phyloP scores from a whole-genome alignment of 2,329 filamentous ascomycete species.

The Alternaria triticina region DNA sequence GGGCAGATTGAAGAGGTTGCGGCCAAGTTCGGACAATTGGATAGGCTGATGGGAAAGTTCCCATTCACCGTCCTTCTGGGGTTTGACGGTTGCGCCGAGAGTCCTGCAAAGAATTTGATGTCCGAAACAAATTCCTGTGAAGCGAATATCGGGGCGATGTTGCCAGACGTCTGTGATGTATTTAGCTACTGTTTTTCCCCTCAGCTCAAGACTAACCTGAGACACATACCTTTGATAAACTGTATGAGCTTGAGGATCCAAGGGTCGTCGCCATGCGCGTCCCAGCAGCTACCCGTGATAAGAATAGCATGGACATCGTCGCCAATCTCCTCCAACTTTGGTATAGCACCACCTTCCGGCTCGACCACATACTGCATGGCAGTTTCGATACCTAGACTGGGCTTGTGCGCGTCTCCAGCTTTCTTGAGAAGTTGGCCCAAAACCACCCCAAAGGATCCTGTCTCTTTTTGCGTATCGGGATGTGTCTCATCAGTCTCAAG shows the following conservation, averaged over 20 bases:
- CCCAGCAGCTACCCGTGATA: constrained; percentile 57
- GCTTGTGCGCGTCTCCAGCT: constrained; percentile 61
- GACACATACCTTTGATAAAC: constrained; percentile 53
- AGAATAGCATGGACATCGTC: constrained; percentile 52
- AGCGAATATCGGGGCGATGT: constrained; percentile 58
- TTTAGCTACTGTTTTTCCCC: constrained; percentile 3
- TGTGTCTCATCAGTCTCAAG: constrained; percentile 66
- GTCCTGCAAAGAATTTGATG: constrained; percentile 56
- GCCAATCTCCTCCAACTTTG: constrained; percentile 56
- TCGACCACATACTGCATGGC: constrained; percentile 62
- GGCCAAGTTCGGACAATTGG: constrained; percentile 49
- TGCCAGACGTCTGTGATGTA: constrained; percentile 55
- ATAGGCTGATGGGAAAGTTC: constrained; percentile 55
- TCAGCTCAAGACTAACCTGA: neutral
- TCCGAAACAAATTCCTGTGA: constrained; percentile 57
- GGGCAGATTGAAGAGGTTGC: constrained; percentile 49
- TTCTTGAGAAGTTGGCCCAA: constrained; percentile 59
- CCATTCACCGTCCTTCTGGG: constrained; percentile 52
- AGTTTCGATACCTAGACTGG: constrained; percentile 62
- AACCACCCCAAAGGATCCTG: constrained; percentile 63
- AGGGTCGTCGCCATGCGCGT: constrained; percentile 54
- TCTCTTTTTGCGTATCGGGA: constrained; percentile 56
- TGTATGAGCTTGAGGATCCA: constrained; percentile 54
- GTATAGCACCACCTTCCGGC: constrained; percentile 49
- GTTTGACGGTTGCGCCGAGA: constrained; percentile 50